Evolutionary conservation across 2,329 filamentous ascomycete species (phyloP).

Genomic region (Fusarium sp.): DNA sequence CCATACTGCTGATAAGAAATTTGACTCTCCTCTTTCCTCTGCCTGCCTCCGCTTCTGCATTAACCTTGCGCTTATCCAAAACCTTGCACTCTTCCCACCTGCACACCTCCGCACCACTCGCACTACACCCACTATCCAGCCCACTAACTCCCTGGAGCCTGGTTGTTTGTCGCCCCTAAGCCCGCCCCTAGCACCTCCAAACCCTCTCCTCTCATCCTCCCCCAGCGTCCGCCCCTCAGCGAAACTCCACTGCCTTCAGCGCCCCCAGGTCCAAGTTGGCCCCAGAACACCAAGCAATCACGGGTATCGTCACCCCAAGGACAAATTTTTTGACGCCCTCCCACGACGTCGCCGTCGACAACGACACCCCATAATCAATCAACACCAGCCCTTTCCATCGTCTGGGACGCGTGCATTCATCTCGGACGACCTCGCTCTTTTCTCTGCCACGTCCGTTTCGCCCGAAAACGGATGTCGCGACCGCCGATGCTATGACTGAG

Average conservation of each 20-base stretch:
- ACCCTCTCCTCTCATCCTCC: slow-evolving; percentile 14
- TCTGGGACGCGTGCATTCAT: slow-evolving; percentile 41
- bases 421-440: slow-evolving; percentile 40
- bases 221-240: slow-evolving; percentile 31
- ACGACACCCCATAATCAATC: slow-evolving; percentile 46
- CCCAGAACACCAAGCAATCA: slow-evolving; percentile 35
- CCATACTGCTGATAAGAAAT: slow-evolving; percentile 15
- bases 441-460: slow-evolving; percentile 65
- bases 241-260: slow-evolving; percentile 37
- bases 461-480: slow-evolving; percentile 75
- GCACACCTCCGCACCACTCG: slow-evolving; percentile 17
- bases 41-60: slow-evolving; percentile 9
- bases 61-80: slow-evolving; percentile 35
- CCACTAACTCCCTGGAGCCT: slow-evolving; percentile 28
- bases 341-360: slow-evolving; percentile 44
- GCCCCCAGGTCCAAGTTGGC: slow-evolving; percentile 31
- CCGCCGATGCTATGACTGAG: slow-evolving; percentile 77
- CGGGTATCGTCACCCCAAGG: slow-evolving; percentile 37
- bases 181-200: slow-evolving; percentile 17
- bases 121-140: slow-evolving; percentile 11
- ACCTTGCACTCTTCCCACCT: slow-evolving; percentile 15
- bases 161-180: slow-evolving; percentile 27
- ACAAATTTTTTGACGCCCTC: slow-evolving; percentile 48
- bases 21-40: slow-evolving; percentile 23
- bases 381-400: slow-evolving; percentile 49